Percentiles rank a stretch among this genome's conserved stretches.
Evolutionary conservation across 768 basidiomycete species (phyloP).

Genomic region (Tubosaeta sp.): DNA sequence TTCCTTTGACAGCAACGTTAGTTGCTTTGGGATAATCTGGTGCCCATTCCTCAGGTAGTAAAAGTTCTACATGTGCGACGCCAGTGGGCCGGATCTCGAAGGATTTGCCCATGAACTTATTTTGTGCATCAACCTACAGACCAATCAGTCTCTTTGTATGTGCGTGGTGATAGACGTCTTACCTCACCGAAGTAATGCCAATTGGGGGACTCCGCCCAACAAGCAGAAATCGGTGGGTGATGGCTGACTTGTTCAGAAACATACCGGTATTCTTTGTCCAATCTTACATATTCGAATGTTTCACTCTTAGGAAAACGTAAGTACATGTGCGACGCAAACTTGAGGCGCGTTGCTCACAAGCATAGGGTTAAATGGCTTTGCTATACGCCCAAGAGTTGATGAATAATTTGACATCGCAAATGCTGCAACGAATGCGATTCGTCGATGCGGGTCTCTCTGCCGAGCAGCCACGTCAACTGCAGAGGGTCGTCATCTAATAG

Average conservation of each 20-base stretch:
- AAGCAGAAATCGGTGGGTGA: slow-evolving; percentile 95
- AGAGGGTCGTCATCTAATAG: too few species aligned
- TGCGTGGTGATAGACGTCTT: not conserved
- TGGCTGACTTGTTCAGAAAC: slow-evolving; percentile 96
- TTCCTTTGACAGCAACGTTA: slow-evolving; percentile 39
- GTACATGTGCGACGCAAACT: not conserved
- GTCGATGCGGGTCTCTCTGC: slow-evolving; percentile 71
- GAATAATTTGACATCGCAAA: slow-evolving; percentile 99
- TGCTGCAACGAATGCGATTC: slow-evolving; percentile 90
- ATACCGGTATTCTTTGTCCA: slow-evolving; percentile 89
- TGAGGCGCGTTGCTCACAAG: slow-evolving; percentile 47
- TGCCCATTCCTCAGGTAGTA: slow-evolving; percentile 64
- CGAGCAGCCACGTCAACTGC: slow-evolving; percentile 80
- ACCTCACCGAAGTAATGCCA: slow-evolving; percentile 94
- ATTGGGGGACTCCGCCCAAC: slow-evolving; percentile 84
- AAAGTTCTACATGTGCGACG: slow-evolving; percentile 83
- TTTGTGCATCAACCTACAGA: slow-evolving; percentile 86
- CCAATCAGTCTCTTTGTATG: not conserved
- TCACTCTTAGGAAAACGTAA: slow-evolving; percentile 52
- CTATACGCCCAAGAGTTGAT: slow-evolving; percentile 92
- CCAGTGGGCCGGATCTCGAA: slow-evolving; percentile 97
- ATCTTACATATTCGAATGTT: slow-evolving; percentile 89
- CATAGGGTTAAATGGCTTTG: slow-evolving; percentile 97
- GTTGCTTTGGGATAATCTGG: slow-evolving; percentile 58
- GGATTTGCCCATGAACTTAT: slow-evolving; percentile 93